phyloP scores from a whole-genome alignment of 768 basidiomycete genomes.

The Rhodosporidiobolus sp. region DNA sequence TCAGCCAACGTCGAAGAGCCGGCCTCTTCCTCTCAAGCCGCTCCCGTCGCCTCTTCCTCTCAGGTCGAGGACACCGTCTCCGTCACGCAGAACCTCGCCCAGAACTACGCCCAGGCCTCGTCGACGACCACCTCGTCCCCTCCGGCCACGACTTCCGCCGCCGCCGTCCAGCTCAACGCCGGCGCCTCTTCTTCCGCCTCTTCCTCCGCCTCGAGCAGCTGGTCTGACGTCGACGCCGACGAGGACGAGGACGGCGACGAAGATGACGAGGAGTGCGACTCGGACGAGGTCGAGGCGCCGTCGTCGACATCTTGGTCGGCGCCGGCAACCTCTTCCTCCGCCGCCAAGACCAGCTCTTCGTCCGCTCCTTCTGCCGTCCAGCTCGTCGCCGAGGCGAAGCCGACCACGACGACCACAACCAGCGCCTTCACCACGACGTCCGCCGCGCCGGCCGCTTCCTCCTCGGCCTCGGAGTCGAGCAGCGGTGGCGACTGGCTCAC shows the following conservation, averaged over 20 bases:
- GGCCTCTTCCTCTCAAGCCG: conserved; percentile 1
- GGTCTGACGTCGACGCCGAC: neutral
- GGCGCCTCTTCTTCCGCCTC: too few species aligned
- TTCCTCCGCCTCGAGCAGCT: neutral
- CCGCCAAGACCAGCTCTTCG: neutral
- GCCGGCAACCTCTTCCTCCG: neutral
- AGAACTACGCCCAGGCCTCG: neutral
- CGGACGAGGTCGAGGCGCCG: neutral
- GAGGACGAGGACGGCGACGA: conserved; percentile 9
- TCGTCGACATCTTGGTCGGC: neutral
- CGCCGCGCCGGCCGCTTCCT: neutral
- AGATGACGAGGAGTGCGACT: conserved; percentile 18
- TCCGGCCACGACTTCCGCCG: neutral
- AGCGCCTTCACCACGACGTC: conserved; percentile 9
- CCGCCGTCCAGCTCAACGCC: neutral
- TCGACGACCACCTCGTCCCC: conserved; percentile 4
- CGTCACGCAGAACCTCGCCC: neutral
- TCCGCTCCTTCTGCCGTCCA: conserved; percentile 11
- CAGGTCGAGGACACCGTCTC: neutral
- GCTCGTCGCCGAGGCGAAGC: neutral
- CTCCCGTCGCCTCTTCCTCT: neutral
- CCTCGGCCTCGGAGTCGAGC: neutral
- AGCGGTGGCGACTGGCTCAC: conserved; percentile 7
- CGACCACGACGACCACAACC: conserved; percentile 13
- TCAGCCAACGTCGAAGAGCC: conserved; percentile 4